Percentiles rank a stretch among this genome's conserved stretches.
phyloP scores from a whole-genome alignment of 805 yeast species.

The Yarrowia sp. region DNA sequence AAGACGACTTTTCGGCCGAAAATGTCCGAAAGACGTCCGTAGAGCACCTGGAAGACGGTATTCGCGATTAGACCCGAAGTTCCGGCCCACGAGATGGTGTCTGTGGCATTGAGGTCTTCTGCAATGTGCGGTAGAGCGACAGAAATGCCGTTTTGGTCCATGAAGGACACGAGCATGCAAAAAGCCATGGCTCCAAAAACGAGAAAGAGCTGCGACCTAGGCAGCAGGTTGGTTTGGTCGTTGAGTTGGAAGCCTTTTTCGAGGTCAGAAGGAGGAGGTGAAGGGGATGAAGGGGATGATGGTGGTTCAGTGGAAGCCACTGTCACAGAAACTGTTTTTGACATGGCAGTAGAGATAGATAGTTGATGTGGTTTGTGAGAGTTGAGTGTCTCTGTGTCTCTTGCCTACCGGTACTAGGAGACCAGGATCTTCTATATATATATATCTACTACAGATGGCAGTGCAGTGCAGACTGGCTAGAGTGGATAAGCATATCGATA shows the following conservation, averaged over 20 bases:
- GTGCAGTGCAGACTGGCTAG: not conserved
- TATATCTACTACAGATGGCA: not conserved
- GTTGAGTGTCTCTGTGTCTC: too few relatives aligned
- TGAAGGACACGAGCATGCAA: conserved; percentile 39
- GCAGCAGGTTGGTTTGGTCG: conserved; percentile 27
- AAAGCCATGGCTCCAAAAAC: conserved; percentile 27
- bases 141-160: conserved; percentile 50
- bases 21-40: conserved; percentile 55
- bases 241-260: conserved; percentile 10
- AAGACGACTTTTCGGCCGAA: conserved; percentile 50
- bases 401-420: too few relatives aligned
- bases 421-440: too few relatives aligned
- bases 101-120: conserved; percentile 45
- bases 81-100: conserved; percentile 58
- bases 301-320: conserved; percentile 1
- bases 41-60: conserved; percentile 50
- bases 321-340: too few relatives aligned
- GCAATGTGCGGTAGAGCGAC: conserved; percentile 51
- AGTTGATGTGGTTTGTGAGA: too few relatives aligned
- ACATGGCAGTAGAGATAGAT: too few relatives aligned
- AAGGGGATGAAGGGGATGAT: too few relatives aligned
- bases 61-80: conserved; percentile 52
- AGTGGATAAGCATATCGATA: conserved; percentile 20
- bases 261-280: not conserved
- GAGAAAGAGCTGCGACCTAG: conserved; percentile 25